Evolutionary conservation across 257 asterid genomes (phyloP).

Genomic region (Solanum raphanifolium): DNA sequence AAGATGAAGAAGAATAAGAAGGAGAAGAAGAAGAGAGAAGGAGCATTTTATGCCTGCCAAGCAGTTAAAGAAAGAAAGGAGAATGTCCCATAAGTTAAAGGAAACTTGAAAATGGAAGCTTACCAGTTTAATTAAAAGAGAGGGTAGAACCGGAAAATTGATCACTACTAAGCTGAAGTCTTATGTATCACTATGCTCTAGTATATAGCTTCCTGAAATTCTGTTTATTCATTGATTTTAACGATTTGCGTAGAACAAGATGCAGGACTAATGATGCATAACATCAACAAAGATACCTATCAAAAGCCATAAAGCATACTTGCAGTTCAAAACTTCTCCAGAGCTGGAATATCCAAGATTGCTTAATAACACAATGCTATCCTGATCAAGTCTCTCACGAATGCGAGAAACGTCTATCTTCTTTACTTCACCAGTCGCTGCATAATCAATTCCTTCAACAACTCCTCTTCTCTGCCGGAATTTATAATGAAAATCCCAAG

Average conservation of each 20-base stretch:
- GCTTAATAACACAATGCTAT: slow-evolving; percentile 57
- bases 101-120: neutral
- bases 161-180: neutral
- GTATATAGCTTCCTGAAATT: neutral
- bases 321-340: slow-evolving; percentile 92
- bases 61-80: neutral
- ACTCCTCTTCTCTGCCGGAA: slow-evolving; percentile 62
- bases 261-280: slow-evolving; percentile 2
- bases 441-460: slow-evolving; percentile 50
- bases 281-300: slow-evolving; percentile 49
- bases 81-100: neutral
- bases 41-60: neutral
- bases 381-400: slow-evolving; percentile 65
- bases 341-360: slow-evolving; percentile 96
- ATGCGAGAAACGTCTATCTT: slow-evolving; percentile 60
- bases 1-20: neutral
- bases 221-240: neutral
- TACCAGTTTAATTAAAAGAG: neutral
- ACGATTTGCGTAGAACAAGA: neutral
- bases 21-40: neutral
- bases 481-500: neutral
- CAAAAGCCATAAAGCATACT: slow-evolving; percentile 58
- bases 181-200: neutral
- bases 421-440: slow-evolving; percentile 68
- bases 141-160: neutral